phyloP scores from a whole-genome alignment of 129 eudicot genomes.

The Centaurea solstitialis region DNA sequence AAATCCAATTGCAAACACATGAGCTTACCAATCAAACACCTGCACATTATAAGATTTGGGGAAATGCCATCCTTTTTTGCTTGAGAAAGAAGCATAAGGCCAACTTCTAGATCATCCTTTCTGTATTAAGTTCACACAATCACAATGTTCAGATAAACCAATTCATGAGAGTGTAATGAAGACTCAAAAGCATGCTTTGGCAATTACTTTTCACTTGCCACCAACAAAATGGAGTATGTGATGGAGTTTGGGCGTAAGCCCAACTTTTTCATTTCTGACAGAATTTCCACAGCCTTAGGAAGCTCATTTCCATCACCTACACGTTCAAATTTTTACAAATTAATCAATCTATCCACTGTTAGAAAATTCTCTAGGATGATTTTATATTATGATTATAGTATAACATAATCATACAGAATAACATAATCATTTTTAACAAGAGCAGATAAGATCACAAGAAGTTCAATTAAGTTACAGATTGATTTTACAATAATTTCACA shows the following conservation, averaged over 20 bases:
- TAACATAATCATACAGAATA: not conserved
- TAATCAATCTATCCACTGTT: not conserved
- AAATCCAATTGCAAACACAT: not conserved
- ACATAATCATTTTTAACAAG: not conserved
- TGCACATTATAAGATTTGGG: slow-evolving; percentile 89
- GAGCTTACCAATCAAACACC: slow-evolving; percentile 76
- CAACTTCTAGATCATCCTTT: slow-evolving; percentile 83
- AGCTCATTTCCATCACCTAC: slow-evolving; percentile 86
- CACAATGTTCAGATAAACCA: slow-evolving; percentile 4
- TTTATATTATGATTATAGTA: not conserved
- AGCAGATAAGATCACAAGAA: not conserved
- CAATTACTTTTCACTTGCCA: slow-evolving; percentile 92
- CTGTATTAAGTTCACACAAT: slow-evolving; percentile 39
- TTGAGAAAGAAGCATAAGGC: slow-evolving; percentile 78
- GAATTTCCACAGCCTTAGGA: slow-evolving; percentile 73
- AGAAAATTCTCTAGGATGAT: not conserved
- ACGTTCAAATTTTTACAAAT: slow-evolving; percentile 31
- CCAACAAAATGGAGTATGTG: slow-evolving; percentile 88
- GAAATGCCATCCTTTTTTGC: slow-evolving; percentile 74
- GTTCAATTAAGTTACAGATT: not conserved
- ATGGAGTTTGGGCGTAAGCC: slow-evolving; percentile 76
- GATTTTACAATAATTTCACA: not conserved
- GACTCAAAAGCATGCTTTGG: not conserved
- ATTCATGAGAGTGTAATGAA: slow-evolving; percentile 14
- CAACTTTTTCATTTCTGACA: slow-evolving; percentile 66